Base-by-base conservation (phyloP, 2,329 filamentous ascomycete species). In the Achaetomium macrosporum region DNA sequence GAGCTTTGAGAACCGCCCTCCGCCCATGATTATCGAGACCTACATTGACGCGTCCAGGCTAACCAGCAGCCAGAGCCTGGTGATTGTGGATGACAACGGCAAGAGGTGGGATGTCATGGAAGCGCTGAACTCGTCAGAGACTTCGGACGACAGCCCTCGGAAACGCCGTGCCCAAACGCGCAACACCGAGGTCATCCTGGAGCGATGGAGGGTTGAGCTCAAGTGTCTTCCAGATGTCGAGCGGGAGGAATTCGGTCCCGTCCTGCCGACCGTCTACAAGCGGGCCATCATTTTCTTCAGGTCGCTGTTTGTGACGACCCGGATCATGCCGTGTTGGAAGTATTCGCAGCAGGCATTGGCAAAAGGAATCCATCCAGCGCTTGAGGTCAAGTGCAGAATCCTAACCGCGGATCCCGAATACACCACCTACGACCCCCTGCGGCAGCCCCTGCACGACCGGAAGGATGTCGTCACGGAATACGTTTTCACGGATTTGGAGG, bases 261-360 rank as follows among this genome's bases (percentile, higher is more conserved):
- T 73, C 31, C 74, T 97, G 47, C 90, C 93, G 13, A 92, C 89
- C 48, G 84, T 96, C 54, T 99, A 99, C 77, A 99, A 99, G 73
- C 93, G 95, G 72, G 90, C 88, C 63, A 95, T 99, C 59, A 87
- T 97, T 60, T 83, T 96, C 62, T 96, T 97, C 71, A 82, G 93
- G 55, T 90, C 90, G 1, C 77, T 99, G 42, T 96, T 88, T 68
- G 83, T 88, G 46, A 87, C 88, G 50, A 82, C 89, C 39, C 86
- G 88, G 62, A 80, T 96, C 57, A 73, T 96, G 57, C 93, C 93
- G 2, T 84, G 87, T 20, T 96, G 87, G 84, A 95, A 86, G 71
- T 87, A 95, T 64, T 83, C 77, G 39, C 81, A 87, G 64, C 85
- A 88, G 63, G 83, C 81, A 47, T 77, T 88, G 58, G 80, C 82